Conservation (phyloP, 495 filamentous ascomycete genomes). For the Aspergillus indologenus region DNA sequence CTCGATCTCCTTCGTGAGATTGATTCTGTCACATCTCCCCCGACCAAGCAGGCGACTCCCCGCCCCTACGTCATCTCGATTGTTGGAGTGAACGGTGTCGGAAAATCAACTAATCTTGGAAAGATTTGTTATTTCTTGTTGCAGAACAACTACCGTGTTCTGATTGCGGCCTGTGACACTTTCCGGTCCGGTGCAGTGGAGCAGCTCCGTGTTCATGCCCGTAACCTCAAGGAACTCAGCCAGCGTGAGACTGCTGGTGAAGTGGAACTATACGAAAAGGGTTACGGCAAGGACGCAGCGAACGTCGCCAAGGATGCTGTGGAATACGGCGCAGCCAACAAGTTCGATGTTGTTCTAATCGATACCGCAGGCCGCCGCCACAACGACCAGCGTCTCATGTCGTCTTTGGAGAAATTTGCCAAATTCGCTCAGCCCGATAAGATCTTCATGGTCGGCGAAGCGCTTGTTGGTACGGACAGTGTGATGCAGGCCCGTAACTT, state of each 20-base stretch:
- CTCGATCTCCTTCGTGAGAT: slow-evolving; percentile 94
- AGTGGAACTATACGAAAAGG: slow-evolving; percentile 91
- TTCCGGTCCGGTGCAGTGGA: slow-evolving; percentile 97
- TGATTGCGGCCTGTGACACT: slow-evolving; percentile 94
- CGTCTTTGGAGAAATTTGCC: slow-evolving; percentile 91
- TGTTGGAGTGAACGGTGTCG: slow-evolving; percentile 96
- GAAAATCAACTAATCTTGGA: slow-evolving; percentile 93
- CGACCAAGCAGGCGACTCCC: slow-evolving; percentile 45
- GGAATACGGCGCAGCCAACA: slow-evolving; percentile 64
- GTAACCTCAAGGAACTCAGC: slow-evolving; percentile 83
- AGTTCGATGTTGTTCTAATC: slow-evolving; percentile 91
- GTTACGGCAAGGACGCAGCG: slow-evolving; percentile 95
- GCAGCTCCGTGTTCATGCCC: slow-evolving; percentile 89
- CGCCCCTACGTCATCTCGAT: slow-evolving; percentile 96
- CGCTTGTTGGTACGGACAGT: slow-evolving; percentile 88
- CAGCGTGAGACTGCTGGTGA: slow-evolving; percentile 71
- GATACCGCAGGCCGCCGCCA: slow-evolving; percentile 94
- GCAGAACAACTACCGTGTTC: slow-evolving; percentile 93
- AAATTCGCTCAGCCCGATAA: slow-evolving; percentile 95
- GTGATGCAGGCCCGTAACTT: slow-evolving; percentile 96
- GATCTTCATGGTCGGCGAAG: slow-evolving; percentile 98
- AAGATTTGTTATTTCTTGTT: slow-evolving; percentile 97
- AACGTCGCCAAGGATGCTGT: slow-evolving; percentile 94
- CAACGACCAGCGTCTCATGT: slow-evolving; percentile 95
- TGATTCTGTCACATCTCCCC: slow-evolving; percentile 66